Evolutionary conservation across 2,329 filamentous ascomycete genomes (phyloP), one percentile per base, ranked within the genome.

Genomic region (Penicillium janthinellum): DNA sequence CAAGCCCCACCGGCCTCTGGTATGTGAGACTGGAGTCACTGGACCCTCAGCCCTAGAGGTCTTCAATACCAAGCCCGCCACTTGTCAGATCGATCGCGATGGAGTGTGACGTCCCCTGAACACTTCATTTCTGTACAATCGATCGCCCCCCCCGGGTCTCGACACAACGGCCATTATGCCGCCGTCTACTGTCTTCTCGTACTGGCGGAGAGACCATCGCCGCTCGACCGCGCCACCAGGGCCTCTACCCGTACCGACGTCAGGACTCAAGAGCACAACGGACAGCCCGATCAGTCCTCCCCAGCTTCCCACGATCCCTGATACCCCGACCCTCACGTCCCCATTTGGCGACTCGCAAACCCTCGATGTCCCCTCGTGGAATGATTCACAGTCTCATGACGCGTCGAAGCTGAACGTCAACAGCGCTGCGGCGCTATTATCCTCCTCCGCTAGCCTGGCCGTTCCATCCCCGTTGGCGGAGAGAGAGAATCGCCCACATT

Each of bases 121-220:
- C 51, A 42, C n/a, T 37, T 42, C 25, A 63, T 37, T 31, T 35
- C 47, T 51, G 47, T 59, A 60, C 37, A 56, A 56, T 50, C 25
- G 59, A 53, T 64, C 65, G 61, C 62, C 38, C 60, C 55, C 60
- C 55, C 49, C 51, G 63, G 65, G 62, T 51, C 47, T 59, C 54
- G 52, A 39, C 60, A 49, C 52, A 55, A 34, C 38, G 56, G 49
- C 54, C 50, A 68, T 28, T 62, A 77, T 77, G 75, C 67, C 73
- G 6, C 70, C 74, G 3, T 76, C 74, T 42, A 71, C 74, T 20
- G 75, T 77, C 49, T 77, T 77, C 61, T 75, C 74, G 28, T 77
- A 77, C 60, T 76, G 72, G 74, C 74, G 75, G 56, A 74, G 74
- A 61, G 74, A 76, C 52, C 73, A 75, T 58, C 74, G 74, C 63